Percentiles rank a stretch among this genome's conserved stretches.
phyloP scores from a whole-genome alignment of 2,329 filamentous ascomycete species.

The Colletotrichum sp. region DNA sequence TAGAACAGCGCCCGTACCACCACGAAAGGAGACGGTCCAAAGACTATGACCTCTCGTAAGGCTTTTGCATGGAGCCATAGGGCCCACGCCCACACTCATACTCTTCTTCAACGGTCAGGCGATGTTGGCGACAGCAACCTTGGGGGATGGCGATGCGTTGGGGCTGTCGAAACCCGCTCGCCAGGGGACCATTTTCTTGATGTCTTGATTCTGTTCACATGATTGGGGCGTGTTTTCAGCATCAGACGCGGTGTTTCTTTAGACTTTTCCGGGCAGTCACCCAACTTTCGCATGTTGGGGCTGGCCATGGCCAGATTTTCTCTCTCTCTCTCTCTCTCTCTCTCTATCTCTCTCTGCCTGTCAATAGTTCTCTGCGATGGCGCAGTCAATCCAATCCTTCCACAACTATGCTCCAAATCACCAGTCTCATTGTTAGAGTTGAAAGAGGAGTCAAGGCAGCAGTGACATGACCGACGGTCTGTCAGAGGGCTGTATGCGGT shows the following conservation, averaged over 20 bases:
- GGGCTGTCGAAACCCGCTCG: background rate
- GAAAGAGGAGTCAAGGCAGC: background rate
- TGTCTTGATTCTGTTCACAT: background rate
- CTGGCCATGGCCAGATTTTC: background rate
- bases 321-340: background rate
- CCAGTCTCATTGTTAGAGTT: background rate
- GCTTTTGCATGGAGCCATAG: background rate
- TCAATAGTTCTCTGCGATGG: background rate
- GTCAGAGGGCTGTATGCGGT: background rate
- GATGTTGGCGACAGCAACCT: background rate
- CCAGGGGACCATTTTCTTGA: background rate
- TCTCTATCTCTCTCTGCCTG: background rate
- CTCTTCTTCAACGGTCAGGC: background rate
- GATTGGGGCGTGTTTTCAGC: background rate
- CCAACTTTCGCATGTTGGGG: background rate
- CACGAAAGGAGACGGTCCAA: background rate
- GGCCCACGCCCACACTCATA: background rate
- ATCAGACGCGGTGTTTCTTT: background rate
- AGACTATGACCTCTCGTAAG: background rate
- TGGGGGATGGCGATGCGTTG: background rate
- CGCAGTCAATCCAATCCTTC: conserved; percentile 13
- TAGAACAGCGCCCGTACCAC: background rate
- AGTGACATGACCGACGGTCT: background rate
- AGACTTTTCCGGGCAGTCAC: background rate
- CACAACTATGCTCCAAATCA: background rate